A percentile compares a stretch with the other conserved stretches of the same genome.
phyloP scores from a whole-genome alignment of 352 stramenopile species.

The Salisapilia sapeloensis region DNA sequence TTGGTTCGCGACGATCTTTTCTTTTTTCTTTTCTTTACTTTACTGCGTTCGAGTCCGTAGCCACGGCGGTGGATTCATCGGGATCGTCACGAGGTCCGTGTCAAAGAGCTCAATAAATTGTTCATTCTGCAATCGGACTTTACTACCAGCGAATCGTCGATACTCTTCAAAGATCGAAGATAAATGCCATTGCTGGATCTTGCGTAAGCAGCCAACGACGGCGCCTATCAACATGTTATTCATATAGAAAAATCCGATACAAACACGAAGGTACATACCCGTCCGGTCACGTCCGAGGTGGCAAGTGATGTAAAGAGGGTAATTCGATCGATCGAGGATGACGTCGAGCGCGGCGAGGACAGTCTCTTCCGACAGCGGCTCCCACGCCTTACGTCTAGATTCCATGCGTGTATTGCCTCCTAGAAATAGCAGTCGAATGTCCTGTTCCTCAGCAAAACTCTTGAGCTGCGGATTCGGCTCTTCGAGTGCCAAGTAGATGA shows the following conservation, averaged over 20 bases:
- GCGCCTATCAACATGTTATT: slow-evolving; percentile 17
- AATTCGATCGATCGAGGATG: slow-evolving; percentile 80
- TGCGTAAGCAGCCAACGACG: slow-evolving; percentile 81
- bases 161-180: slow-evolving; percentile 90
- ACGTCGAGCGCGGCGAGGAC: slow-evolving; percentile 81
- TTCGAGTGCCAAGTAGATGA: slow-evolving; percentile 84
- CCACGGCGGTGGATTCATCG: slow-evolving; percentile 54
- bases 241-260: neutral
- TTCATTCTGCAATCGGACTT: slow-evolving; percentile 85
- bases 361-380: slow-evolving; percentile 77
- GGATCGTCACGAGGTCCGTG: slow-evolving; percentile 82
- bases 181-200: slow-evolving; percentile 87
- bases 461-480: slow-evolving; percentile 81
- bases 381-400: slow-evolving; percentile 73
- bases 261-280: slow-evolving; percentile 12
- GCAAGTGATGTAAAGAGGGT: slow-evolving; percentile 84
- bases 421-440: slow-evolving; percentile 78
- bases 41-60: slow-evolving; percentile 30
- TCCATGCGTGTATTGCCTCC: slow-evolving; percentile 81
- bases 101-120: slow-evolving; percentile 93
- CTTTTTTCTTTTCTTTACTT: slow-evolving; percentile 1
- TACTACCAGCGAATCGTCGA: slow-evolving; percentile 76
- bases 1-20: slow-evolving; percentile 1
- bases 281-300: slow-evolving; percentile 82
- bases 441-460: slow-evolving; percentile 83